phyloP scores from a whole-genome alignment of 2,329 filamentous ascomycete species.

The Trichoderma atrobrunneum region DNA sequence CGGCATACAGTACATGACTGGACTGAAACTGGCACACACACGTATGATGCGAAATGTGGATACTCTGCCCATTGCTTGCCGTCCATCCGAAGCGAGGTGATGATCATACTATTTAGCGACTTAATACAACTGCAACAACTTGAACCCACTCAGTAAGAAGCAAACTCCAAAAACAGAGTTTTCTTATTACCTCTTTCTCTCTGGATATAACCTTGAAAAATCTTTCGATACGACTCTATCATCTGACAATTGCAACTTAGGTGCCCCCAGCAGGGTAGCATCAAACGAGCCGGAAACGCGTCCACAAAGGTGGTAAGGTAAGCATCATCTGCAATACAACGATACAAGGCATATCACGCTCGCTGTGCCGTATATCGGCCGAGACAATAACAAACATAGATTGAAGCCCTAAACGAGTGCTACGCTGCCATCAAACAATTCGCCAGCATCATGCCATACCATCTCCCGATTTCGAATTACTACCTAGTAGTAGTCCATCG shows the following conservation, averaged over 20 bases:
- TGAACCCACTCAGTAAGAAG: background rate
- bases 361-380: background rate
- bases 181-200: background rate
- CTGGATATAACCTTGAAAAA: background rate
- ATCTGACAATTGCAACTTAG: background rate
- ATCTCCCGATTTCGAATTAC: background rate
- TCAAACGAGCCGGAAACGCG: background rate
- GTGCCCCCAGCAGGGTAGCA: background rate
- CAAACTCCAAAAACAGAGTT: background rate
- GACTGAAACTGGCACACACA: background rate
- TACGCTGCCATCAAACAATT: background rate
- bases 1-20: background rate
- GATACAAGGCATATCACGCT: background rate
- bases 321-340: constrained; percentile 2
- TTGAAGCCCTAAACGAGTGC: background rate
- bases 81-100: background rate
- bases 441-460: background rate
- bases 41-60: background rate
- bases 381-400: background rate
- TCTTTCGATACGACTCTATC: background rate
- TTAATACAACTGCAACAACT: background rate
- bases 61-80: background rate
- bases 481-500: background rate
- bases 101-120: background rate
- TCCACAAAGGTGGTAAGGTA: background rate